Evolutionary conservation across 805 yeast genomes (phyloP).

Genomic region (Schwanniomyces sp.): DNA sequence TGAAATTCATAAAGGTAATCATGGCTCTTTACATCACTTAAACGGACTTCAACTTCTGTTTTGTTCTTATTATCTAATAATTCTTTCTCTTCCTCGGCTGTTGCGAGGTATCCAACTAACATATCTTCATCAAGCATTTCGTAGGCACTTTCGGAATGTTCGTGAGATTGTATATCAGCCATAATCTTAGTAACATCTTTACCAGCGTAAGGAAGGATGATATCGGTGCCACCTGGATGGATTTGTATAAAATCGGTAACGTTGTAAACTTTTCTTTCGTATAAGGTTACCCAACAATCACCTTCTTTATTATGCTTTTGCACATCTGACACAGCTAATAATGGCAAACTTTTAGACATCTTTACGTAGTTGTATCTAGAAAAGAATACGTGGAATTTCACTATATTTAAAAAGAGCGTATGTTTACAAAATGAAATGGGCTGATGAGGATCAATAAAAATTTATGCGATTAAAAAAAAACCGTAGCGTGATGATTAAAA

Average conservation of each 20-base stretch:
- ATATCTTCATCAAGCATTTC: constrained; percentile 81
- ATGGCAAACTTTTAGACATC: constrained; percentile 47
- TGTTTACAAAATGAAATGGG: background rate
- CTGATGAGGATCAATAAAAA: background rate
- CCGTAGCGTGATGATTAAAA: background rate
- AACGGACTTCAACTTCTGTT: constrained; percentile 57
- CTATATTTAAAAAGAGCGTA: background rate
- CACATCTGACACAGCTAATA: constrained; percentile 56
- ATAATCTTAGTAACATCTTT: constrained; percentile 69
- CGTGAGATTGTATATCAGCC: constrained; percentile 70
- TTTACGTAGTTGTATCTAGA: background rate
- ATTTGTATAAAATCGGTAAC: constrained; percentile 72
- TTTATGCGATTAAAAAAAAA: background rate
- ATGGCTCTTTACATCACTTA: constrained; percentile 15
- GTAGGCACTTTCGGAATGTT: constrained; percentile 82
- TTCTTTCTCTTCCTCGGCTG: constrained; percentile 72
- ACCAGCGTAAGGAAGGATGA: constrained; percentile 60
- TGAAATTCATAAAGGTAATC: constrained; percentile 42
- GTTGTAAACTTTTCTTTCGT: constrained; percentile 79
- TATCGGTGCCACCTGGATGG: constrained; percentile 69
- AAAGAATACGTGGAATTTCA: background rate
- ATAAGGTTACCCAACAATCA: constrained; percentile 80
- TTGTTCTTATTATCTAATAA: constrained; percentile 60
- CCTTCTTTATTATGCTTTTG: constrained; percentile 48
- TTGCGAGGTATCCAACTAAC: constrained; percentile 81